A percentile compares a stretch with the other conserved stretches of the same genome.
These are phyloP conservation scores for Heliamphora pulchella DNA, from an alignment of 179 eudicot genomes.

Conservation along the genomic window DNA sequence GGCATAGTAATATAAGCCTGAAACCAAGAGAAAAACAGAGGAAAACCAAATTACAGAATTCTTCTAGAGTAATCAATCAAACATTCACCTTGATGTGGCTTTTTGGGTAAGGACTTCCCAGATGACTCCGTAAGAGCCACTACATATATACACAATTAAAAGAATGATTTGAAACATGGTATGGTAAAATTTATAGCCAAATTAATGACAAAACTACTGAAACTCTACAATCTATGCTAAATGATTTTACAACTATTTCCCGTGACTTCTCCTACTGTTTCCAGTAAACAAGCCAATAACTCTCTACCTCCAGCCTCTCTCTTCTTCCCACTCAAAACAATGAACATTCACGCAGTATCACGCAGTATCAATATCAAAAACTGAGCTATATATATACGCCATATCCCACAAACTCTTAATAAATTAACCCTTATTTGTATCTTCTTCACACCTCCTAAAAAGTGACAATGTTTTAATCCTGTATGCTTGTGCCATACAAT, in stretches of 20 bases:
- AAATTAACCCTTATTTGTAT: not conserved
- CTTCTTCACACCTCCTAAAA: not conserved
- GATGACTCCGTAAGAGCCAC: not conserved
- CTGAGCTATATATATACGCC: not conserved
- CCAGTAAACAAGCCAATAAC: not conserved
- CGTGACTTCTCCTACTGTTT: not conserved
- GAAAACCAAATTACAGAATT: slow-evolving; percentile 2
- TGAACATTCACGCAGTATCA: not conserved
- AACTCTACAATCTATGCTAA: not conserved
- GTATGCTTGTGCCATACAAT: not conserved
- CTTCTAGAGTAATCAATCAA: not conserved
- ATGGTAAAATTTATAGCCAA: not conserved
- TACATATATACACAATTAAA: not conserved
- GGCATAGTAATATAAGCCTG: slow-evolving; percentile 50
- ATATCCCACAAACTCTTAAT: not conserved
- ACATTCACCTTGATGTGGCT: not conserved
- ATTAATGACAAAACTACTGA: not conserved
- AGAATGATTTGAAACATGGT: not conserved
- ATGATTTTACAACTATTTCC: not conserved
- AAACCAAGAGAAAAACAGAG: slow-evolving; percentile 19
- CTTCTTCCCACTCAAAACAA: not conserved
- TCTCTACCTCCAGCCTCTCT: not conserved
- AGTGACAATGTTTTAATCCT: not conserved
- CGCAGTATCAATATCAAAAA: not conserved
- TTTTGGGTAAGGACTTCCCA: slow-evolving; percentile 3